Percentiles rank a stretch among this genome's conserved stretches.
These are phyloP conservation scores for Schwanniomyces vanrijiae DNA, from an alignment of 805 yeast genomes.

Conservation along the genomic window DNA sequence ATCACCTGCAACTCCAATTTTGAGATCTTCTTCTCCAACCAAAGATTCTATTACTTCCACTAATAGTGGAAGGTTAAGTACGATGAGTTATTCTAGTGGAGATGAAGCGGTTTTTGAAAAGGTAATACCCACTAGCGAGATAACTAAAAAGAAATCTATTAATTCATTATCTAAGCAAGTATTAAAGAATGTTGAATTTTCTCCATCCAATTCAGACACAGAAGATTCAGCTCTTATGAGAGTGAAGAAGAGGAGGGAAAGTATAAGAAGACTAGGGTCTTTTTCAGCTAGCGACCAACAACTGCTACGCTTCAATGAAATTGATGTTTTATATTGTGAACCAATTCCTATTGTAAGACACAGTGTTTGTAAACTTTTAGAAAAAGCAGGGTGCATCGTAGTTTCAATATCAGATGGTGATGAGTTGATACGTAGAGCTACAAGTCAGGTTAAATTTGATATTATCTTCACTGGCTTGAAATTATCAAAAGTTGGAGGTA, in stretches of 20 bases:
- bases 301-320: constrained; percentile 7
- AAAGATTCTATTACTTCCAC: constrained; percentile 14
- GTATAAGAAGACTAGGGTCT: constrained; percentile 36
- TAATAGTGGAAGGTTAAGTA: constrained; percentile 32
- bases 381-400: constrained; percentile 74
- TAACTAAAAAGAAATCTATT: constrained; percentile 16
- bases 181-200: constrained; percentile 28
- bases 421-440: constrained; percentile 76
- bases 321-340: constrained; percentile 81
- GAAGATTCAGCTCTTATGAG: constrained; percentile 60
- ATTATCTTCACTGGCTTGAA: constrained; percentile 74
- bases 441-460: constrained; percentile 83
- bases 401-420: constrained; percentile 77
- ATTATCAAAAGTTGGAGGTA: constrained; percentile 64
- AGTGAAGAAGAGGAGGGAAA: constrained; percentile 54
- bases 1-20: constrained; percentile 32
- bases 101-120: constrained; percentile 26
- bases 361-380: constrained; percentile 62
- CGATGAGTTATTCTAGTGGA: constrained; percentile 30
- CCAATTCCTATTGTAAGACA: constrained; percentile 82
- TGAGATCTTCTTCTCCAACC: constrained; percentile 28
- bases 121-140: constrained; percentile 2
- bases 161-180: constrained; percentile 27
- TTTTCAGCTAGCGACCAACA: constrained; percentile 6
- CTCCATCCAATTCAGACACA: constrained; percentile 65